These are phyloP conservation scores for Phylloporus arenicola DNA, from an alignment of 768 basidiomycete species.

Conservation along the genomic window DNA sequence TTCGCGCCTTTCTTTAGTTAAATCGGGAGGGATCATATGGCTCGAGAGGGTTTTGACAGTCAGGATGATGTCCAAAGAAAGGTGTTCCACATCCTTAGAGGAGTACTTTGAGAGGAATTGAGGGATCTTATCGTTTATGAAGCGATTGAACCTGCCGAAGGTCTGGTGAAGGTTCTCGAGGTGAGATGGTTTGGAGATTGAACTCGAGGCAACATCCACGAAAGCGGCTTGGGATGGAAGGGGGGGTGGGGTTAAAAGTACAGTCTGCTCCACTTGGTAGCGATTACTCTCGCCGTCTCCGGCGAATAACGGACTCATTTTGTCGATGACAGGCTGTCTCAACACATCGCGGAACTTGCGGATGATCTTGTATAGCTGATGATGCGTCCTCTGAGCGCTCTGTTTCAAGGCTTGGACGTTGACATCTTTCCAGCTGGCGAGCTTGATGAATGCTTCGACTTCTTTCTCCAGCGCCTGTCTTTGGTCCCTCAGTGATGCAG, in stretches of 20 bases:
- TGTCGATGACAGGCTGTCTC: slow-evolving; percentile 58
- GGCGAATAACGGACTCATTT: slow-evolving; percentile 35
- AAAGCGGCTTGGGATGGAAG: neutral
- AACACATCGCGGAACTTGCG: slow-evolving; percentile 89
- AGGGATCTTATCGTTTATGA: slow-evolving; percentile 41
- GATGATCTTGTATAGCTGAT: slow-evolving; percentile 83
- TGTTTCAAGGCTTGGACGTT: slow-evolving; percentile 91
- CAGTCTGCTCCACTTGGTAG: slow-evolving; percentile 7
- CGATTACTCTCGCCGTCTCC: slow-evolving; percentile 32
- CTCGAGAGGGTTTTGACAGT: slow-evolving; percentile 54
- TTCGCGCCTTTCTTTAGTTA: slow-evolving; percentile 45
- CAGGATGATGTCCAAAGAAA: slow-evolving; percentile 59
- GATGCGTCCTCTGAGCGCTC: slow-evolving; percentile 87
- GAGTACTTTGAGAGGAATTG: slow-evolving; percentile 38
- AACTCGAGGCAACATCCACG: slow-evolving; percentile 1
- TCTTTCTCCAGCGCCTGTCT: slow-evolving; percentile 68
- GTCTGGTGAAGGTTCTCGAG: slow-evolving; percentile 48
- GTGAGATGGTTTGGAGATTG: slow-evolving; percentile 28
- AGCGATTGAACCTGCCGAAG: slow-evolving; percentile 41
- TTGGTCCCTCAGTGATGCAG: slow-evolving; percentile 47
- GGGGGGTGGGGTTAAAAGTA: neutral
- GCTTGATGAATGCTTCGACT: slow-evolving; percentile 78
- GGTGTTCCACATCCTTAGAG: slow-evolving; percentile 44
- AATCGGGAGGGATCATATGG: slow-evolving; percentile 37
- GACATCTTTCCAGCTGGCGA: slow-evolving; percentile 97